phyloP scores from a whole-genome alignment of 805 yeast genomes.

The Ogataea trehalophila region DNA sequence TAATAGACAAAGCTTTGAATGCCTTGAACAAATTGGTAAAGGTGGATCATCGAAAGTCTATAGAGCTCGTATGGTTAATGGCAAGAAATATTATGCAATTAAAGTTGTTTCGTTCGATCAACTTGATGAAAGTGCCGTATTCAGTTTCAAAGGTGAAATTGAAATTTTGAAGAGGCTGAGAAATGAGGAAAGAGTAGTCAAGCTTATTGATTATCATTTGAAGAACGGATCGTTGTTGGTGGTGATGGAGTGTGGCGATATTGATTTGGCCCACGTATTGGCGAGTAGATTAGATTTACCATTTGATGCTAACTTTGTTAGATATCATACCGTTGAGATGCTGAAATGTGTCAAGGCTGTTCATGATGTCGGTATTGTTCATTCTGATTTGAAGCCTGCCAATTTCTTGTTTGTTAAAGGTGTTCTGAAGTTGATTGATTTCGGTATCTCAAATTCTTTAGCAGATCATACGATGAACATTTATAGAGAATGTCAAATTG shows the following conservation, averaged over 20 bases:
- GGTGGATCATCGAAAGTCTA: slow-evolving; percentile 94
- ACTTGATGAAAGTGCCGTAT: slow-evolving; percentile 67
- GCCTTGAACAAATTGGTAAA: slow-evolving; percentile 74
- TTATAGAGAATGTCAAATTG: slow-evolving; percentile 85
- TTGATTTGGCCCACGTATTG: slow-evolving; percentile 80
- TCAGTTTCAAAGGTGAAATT: slow-evolving; percentile 88
- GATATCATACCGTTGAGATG: slow-evolving; percentile 75
- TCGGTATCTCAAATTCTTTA: slow-evolving; percentile 92
- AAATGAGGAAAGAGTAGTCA: slow-evolving; percentile 68
- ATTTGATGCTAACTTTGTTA: slow-evolving; percentile 71
- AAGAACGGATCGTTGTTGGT: slow-evolving; percentile 58
- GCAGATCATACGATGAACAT: slow-evolving; percentile 89
- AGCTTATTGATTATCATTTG: slow-evolving; percentile 69
- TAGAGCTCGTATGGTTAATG: slow-evolving; percentile 51
- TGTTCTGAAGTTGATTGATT: slow-evolving; percentile 80
- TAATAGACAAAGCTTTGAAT: slow-evolving; percentile 64
- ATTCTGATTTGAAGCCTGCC: slow-evolving; percentile 48
- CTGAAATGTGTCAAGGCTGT: slow-evolving; percentile 80
- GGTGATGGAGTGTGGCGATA: slow-evolving; percentile 94
- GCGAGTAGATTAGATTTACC: slow-evolving; percentile 46
- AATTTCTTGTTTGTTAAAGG: slow-evolving; percentile 81
- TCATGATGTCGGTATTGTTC: slow-evolving; percentile 79
- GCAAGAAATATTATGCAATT: slow-evolving; percentile 65
- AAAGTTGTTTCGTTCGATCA: slow-evolving; percentile 79
- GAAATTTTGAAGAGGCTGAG: slow-evolving; percentile 60